These are phyloP conservation scores for Pichia sp. DNA, from an alignment of 1,139 yeast species.

Conservation along the genomic window DNA sequence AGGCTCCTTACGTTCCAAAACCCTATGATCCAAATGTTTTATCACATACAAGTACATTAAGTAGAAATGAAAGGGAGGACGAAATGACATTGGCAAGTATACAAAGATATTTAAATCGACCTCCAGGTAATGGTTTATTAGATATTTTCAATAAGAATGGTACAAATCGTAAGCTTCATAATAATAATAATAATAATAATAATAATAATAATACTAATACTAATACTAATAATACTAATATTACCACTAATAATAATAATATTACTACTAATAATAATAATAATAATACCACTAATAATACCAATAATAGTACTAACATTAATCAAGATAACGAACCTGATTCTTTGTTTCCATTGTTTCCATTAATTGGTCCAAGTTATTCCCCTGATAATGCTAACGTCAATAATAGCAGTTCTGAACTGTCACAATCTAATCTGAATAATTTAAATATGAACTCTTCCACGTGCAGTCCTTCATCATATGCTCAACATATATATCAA, in stretches of 20 bases:
- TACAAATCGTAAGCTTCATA: constrained; percentile 1
- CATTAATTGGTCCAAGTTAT: constrained; percentile 41
- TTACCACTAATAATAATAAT: not conserved
- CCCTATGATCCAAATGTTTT: not conserved
- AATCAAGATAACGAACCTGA: constrained; percentile 21
- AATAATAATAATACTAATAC: not conserved
- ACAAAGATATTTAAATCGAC: constrained; percentile 29
- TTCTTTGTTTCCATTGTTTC: constrained; percentile 45
- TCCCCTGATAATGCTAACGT: constrained; percentile 16
- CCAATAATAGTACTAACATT: not conserved
- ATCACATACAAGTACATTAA: not conserved
- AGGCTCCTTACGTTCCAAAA: not conserved
- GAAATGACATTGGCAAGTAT: constrained; percentile 6
- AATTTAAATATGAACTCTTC: constrained; percentile 16
- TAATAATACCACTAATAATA: not conserved
- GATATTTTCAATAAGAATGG: constrained; percentile 31
- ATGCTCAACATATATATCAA: not conserved
- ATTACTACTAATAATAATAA: not conserved
- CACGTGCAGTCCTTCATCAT: not conserved
- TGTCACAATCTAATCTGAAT: constrained; percentile 20
- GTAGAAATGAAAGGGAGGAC: not conserved
- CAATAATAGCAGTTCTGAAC: constrained; percentile 1
- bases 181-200: not conserved
- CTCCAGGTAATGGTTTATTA: constrained; percentile 35
- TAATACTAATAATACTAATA: not conserved